Base-by-base conservation (phyloP, 2,329 filamentous ascomycete genomes). In the Fonsecaea pugnacius region DNA sequence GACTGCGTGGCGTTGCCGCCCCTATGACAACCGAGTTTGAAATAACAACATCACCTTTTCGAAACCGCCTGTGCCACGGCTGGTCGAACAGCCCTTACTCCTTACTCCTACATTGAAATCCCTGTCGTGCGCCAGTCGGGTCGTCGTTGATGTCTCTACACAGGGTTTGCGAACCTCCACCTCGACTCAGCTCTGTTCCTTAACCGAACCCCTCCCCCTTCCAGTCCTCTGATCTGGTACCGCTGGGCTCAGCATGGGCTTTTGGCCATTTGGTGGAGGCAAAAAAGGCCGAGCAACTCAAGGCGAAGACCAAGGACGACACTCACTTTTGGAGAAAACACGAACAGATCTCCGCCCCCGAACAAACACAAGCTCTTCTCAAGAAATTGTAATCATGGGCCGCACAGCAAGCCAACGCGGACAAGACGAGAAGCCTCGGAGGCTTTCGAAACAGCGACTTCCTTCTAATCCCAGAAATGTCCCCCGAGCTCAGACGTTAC, bases 181-280 rank as follows among this genome's bases (percentile, higher is more conserved):
- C 58, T 54, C 63, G 54, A 62, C 63, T 58, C 4, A 51, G 46
- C 50, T 36, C 24, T 24, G 51, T 68, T 51, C 66, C 66, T 63
- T 68, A 53, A 65, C 58, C 33, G 57, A 54, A 33, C 40, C 46
- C 46, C 24, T 24, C 16, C 40, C 60, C 40, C 36, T 33, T 60
- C 50, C 54, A 24, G 38, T 27, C 43, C 18, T 48, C 32, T 30
- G 36, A 48, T 58, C 58, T 53, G 58, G 38, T 38, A 38, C 51
- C 51, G 58, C 54, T 59, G 66, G 66, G 50, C 62, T 61, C 64
- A 71, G 59, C 46, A 71, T 71, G 70, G 70, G 70, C 66, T 69
- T 71, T 67, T 71, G 70, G 70, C 67, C 69, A 32, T 71, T 71
- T 50, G 69, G 70, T 36, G 69, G 65, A 64, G 65, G 66, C 58